Conservation (phyloP, 1,284 basidiomycete genomes). For the Leccinum griseonigrum region DNA sequence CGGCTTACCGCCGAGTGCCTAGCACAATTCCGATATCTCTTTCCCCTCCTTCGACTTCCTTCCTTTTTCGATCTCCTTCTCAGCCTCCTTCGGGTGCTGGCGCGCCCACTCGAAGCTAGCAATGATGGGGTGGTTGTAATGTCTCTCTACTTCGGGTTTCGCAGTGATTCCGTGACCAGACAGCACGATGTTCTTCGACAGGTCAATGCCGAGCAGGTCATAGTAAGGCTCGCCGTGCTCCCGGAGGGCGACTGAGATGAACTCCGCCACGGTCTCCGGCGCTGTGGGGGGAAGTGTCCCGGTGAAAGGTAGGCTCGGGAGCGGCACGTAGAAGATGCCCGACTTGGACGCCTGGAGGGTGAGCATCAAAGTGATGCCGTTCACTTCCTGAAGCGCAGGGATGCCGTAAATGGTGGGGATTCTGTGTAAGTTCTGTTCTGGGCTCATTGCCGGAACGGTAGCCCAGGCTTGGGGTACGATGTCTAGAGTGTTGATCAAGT, state of each 20-base stretch:
- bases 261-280: background rate
- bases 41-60: background rate
- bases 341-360: background rate
- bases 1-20: background rate
- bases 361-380: background rate
- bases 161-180: background rate
- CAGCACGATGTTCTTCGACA: background rate
- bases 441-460: background rate
- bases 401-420: background rate
- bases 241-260: background rate
- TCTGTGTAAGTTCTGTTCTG: background rate
- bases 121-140: background rate
- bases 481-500: background rate
- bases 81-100: background rate
- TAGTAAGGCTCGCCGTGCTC: background rate
- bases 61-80: background rate
- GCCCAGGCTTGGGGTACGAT: background rate
- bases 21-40: background rate
- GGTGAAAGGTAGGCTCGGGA: background rate
- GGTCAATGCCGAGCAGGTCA: background rate
- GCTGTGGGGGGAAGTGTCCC: background rate
- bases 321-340: background rate
- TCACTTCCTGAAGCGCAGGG: background rate
- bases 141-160: background rate
- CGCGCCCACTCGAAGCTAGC: background rate